A percentile compares a stretch with the other conserved stretches of the same genome.
Evolutionary conservation across 2,329 filamentous ascomycete species (phyloP).

Genomic region (Alternaria tenuissima): DNA sequence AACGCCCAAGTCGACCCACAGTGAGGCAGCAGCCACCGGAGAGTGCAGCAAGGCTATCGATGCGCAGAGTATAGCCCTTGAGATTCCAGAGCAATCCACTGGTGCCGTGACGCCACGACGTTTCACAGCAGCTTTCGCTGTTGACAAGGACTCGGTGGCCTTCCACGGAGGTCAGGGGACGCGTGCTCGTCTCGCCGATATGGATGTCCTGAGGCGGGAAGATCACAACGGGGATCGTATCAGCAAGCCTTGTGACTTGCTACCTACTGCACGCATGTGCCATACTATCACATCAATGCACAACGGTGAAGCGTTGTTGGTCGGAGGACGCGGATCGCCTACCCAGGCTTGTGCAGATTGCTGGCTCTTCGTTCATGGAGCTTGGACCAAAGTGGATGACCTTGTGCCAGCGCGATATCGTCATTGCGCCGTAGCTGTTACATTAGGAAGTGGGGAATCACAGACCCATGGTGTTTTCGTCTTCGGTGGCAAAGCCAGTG

Average conservation of each 20-base stretch:
- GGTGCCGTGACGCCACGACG: conserved; percentile 43
- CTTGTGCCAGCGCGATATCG: conserved; percentile 78
- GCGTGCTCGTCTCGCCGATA: conserved; percentile 58
- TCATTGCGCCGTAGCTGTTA: conserved; percentile 68
- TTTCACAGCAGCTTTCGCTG: conserved; percentile 51
- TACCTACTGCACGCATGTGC: conserved; percentile 65
- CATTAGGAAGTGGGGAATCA: conserved; percentile 52
- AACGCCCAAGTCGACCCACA: conserved; percentile 16
- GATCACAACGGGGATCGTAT: conserved; percentile 30
- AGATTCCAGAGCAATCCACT: conserved; percentile 19
- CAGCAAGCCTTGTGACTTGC: conserved; percentile 44
- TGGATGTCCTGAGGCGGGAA: conserved; percentile 49
- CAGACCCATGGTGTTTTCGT: conserved; percentile 54
- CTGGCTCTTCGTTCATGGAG: conserved; percentile 72
- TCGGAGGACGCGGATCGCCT: conserved; percentile 82
- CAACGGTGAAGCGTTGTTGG: conserved; percentile 67
- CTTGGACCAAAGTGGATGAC: conserved; percentile 71
- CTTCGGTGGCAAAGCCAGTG: conserved; percentile 57
- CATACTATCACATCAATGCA: conserved; percentile 76
- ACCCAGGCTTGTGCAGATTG: conserved; percentile 73
- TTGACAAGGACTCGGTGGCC: conserved; percentile 43
- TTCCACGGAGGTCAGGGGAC: conserved; percentile 57
- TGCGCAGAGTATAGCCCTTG: conserved; percentile 25
- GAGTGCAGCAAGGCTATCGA: conserved; percentile 6
- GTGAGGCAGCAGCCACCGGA: conserved; percentile 11